Conservation (phyloP, 2,329 filamentous ascomycete genomes). For the Clarireedia homoeocarpa region DNA sequence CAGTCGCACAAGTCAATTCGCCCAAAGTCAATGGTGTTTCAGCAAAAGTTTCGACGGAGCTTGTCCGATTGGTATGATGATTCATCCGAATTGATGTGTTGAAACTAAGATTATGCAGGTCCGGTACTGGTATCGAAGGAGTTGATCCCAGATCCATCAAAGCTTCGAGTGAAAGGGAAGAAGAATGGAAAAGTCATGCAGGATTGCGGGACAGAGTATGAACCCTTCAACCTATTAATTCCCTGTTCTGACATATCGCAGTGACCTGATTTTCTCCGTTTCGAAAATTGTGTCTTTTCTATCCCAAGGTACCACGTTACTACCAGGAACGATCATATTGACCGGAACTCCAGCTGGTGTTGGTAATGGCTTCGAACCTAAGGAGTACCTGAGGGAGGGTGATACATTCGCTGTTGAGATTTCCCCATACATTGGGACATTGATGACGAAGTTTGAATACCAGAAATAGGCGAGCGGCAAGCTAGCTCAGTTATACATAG, state of each 20-base stretch:
- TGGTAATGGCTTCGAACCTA: conserved; percentile 26
- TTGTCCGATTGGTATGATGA: conserved; percentile 36
- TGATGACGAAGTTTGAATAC: conserved; percentile 35
- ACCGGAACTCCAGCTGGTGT: conserved; percentile 39
- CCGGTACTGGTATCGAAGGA: conserved; percentile 41
- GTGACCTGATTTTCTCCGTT: conserved; percentile 41
- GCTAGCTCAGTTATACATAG: background rate
- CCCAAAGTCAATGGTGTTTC: conserved; percentile 42
- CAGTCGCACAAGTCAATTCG: conserved; percentile 42
- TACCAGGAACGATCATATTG: conserved; percentile 38
- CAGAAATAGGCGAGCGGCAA: conserved; percentile 25
- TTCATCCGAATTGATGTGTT: background rate
- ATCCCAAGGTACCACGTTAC: conserved; percentile 36
- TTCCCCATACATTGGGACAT: conserved; percentile 39
- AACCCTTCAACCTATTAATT: background rate
- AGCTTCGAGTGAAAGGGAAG: conserved; percentile 35
- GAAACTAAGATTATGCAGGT: conserved; percentile 25
- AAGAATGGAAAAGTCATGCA: conserved; percentile 43
- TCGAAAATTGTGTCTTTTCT: conserved; percentile 36
- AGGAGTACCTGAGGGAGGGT: conserved; percentile 37
- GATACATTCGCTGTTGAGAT: conserved; percentile 43
- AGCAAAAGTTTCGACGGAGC: conserved; percentile 43
- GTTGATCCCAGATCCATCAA: conserved; percentile 35
- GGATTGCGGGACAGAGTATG: conserved; percentile 35
- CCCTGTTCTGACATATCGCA: conserved; percentile 14